A percentile compares a stretch with the other conserved stretches of the same genome.
Conservation (phyloP, 371 early-diverging fungal species). For the Gilbertella persicaria region DNA sequence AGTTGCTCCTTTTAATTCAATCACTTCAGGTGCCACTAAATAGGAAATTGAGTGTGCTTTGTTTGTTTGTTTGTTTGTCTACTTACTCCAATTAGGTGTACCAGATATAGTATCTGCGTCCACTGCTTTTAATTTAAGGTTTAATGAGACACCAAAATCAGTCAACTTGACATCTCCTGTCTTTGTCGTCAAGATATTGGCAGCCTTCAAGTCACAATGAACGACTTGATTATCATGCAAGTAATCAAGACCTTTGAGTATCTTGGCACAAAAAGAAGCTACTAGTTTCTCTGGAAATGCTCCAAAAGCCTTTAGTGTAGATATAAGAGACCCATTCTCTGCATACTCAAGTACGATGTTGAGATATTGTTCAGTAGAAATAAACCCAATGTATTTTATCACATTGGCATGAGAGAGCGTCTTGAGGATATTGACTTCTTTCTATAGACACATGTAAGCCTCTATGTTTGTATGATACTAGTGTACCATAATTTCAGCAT, state of each 20-base stretch:
- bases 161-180: conserved; percentile 94
- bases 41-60: conserved; percentile 21
- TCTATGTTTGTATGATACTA: background rate
- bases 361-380: conserved; percentile 69
- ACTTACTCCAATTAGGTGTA: conserved; percentile 87
- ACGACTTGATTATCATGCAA: conserved; percentile 88
- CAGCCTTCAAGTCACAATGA: conserved; percentile 97
- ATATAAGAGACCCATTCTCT: conserved; percentile 93
- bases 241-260: conserved; percentile 87
- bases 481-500: conserved; percentile 47
- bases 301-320: conserved; percentile 89
- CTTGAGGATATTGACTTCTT: conserved; percentile 75
- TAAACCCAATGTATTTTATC: conserved; percentile 86
- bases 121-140: conserved; percentile 66
- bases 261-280: conserved; percentile 86
- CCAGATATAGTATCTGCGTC: conserved; percentile 78
- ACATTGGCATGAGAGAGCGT: conserved; percentile 80
- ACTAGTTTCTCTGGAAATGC: conserved; percentile 93
- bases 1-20: conserved; percentile 79
- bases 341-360: conserved; percentile 92
- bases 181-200: conserved; percentile 94
- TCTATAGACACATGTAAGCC: conserved; percentile 27
- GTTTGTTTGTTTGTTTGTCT: too few relatives aligned
- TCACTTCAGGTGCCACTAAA: conserved; percentile 96
- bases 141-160: conserved; percentile 94